Base-by-base conservation (phyloP, 768 basidiomycete genomes). In the Serendipita vermifera region DNA sequence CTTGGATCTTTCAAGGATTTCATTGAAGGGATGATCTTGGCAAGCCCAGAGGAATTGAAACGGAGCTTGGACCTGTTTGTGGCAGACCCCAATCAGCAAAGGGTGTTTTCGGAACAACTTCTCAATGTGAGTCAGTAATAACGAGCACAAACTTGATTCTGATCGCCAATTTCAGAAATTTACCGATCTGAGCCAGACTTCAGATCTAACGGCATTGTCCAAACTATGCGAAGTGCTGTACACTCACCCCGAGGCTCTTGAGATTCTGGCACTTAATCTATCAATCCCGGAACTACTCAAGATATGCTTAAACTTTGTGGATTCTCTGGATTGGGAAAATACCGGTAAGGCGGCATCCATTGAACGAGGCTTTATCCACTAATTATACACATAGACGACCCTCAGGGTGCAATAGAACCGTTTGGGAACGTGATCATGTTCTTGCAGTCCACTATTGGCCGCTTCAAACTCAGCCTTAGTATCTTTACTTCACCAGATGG, bases 341-440 rank as follows among this genome's bases (percentile, higher is more conserved):
- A 82, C 89, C 31, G 87, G 87, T 84, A 65, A 24, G 82, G 71
- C 56, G 33, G 31, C 20, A 29, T 36, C 14, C 13, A 36, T 38
- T 7, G 27, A 38, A 15, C 41, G 48, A 35, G 6, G 41, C 33
- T 35, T 29, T 54, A 33, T 35, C 35, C 9, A 1, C 39, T 20
- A 41, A 7, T 5, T 9, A 33, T 11, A 55, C 54, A 26, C 58
- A 20, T 56, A 89, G 87, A 87, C 43, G 87, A 89, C 67, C 87
- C 87, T 15, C 87, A 88, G 67, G 84, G 82, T 15, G 87, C 87
- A 3, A 77, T 88, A 35, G 80, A 77, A 58, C 82, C 86, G 65
- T 70, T 88, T 1, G 87, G 87, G 2, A 78, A 87, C 59, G 75
- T 89, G n/a, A 82, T 88, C 14, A 64, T 89, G 33, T 87, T 89